Evolutionary conservation across 176 grass and related monocot species (phyloP).

Genomic region (Aegilops sharonensis): DNA sequence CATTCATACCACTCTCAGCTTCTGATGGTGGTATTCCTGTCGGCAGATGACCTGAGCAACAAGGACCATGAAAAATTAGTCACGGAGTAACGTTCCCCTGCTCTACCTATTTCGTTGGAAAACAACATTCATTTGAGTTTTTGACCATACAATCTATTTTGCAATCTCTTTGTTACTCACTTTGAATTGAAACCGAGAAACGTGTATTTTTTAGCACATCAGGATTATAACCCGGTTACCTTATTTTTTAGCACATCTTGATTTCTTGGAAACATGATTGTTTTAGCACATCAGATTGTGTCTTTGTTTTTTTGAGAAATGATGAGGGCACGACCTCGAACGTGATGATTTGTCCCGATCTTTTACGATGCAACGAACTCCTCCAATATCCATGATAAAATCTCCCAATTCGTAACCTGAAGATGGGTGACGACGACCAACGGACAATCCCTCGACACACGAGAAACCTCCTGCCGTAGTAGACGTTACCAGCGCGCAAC

Average conservation of each 20-base stretch:
- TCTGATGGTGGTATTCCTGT: slow-evolving; percentile 45
- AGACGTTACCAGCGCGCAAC: too few relatives aligned
- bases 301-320: slow-evolving; percentile 53
- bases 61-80: slow-evolving; percentile 65
- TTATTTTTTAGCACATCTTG: slow-evolving; percentile 12
- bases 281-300: slow-evolving; percentile 32
- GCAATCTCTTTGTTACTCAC: slow-evolving; percentile 35
- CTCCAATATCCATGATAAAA: too few relatives aligned
- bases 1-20: slow-evolving; percentile 37
- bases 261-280: slow-evolving; percentile 58
- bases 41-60: slow-evolving; percentile 61
- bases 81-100: slow-evolving; percentile 69
- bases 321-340: too few relatives aligned
- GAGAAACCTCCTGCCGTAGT: too few relatives aligned
- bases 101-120: slow-evolving; percentile 39
- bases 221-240: slow-evolving; percentile 36
- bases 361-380: too few relatives aligned
- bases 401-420: too few relatives aligned
- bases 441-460: too few relatives aligned
- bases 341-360: too few relatives aligned
- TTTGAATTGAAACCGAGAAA: neutral
- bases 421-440: too few relatives aligned
- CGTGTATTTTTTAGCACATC: slow-evolving; percentile 25
- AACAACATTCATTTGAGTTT: slow-evolving; percentile 51
- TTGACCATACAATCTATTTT: slow-evolving; percentile 53